A percentile compares a stretch with the other conserved stretches of the same genome.
Evolutionary conservation across 768 basidiomycete genomes (phyloP).

Genomic region (Podaxis sp.): DNA sequence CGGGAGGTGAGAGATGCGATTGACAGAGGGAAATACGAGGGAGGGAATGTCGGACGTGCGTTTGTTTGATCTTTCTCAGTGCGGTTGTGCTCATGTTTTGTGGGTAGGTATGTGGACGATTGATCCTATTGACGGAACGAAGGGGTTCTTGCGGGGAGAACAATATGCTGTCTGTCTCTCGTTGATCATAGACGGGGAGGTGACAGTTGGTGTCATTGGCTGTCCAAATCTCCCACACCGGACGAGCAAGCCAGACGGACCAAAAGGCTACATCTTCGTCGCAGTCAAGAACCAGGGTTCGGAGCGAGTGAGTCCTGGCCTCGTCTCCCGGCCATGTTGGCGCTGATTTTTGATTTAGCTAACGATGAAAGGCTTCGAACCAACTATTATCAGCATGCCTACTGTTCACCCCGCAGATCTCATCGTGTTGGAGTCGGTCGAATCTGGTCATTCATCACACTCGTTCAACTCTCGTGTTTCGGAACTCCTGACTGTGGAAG

Average conservation of each 20-base stretch:
- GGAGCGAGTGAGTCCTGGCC: constrained; percentile 11
- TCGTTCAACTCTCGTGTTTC: constrained; percentile 79
- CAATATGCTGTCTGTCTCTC: constrained; percentile 94
- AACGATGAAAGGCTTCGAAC: constrained; percentile 49
- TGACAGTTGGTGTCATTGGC: constrained; percentile 84
- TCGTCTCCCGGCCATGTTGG: neutral
- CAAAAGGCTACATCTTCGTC: constrained; percentile 80
- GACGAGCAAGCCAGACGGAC: constrained; percentile 49
- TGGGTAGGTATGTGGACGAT: constrained; percentile 79
- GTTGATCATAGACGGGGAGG: constrained; percentile 73
- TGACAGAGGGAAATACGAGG: constrained; percentile 76
- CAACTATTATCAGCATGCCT: constrained; percentile 40
- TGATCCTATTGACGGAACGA: constrained; percentile 91
- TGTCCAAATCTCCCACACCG: constrained; percentile 87
- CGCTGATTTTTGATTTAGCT: constrained; percentile 34
- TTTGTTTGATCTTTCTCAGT: constrained; percentile 21
- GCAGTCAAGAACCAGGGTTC: constrained; percentile 88
- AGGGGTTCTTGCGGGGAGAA: constrained; percentile 88
- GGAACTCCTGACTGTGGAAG: constrained; percentile 60
- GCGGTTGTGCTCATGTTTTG: constrained; percentile 3
- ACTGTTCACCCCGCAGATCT: constrained; percentile 44
- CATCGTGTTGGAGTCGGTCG: constrained; percentile 87
- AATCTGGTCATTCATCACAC: constrained; percentile 90
- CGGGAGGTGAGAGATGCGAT: constrained; percentile 79
- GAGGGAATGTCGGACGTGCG: constrained; percentile 74